Conservation (phyloP, 2,329 filamentous ascomycete species). For the Fusarium veterinarium region DNA sequence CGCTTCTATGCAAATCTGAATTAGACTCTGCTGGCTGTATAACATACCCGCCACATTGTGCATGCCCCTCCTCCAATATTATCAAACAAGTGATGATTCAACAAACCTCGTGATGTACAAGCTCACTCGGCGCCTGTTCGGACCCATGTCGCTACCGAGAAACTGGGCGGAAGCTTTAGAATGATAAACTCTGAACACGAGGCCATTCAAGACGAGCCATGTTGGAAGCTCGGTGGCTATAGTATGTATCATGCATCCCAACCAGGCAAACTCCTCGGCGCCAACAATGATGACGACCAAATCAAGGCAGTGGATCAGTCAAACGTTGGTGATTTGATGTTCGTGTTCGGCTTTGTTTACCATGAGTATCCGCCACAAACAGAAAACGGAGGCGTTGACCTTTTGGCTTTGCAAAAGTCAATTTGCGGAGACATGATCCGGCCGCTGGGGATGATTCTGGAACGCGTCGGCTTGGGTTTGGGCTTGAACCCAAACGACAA, state of each 20-base stretch:
- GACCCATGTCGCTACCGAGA: neutral
- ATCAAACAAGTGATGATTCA: neutral
- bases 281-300: neutral
- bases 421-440: neutral
- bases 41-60: neutral
- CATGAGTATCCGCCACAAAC: neutral
- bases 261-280: neutral
- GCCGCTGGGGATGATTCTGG: neutral
- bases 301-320: neutral
- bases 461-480: neutral
- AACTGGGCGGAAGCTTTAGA: neutral
- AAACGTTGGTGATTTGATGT: neutral
- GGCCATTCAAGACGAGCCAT: neutral
- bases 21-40: neutral
- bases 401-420: neutral
- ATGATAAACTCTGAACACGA: fast-evolving
- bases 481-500: neutral
- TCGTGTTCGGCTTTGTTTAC: neutral
- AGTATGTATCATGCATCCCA: neutral
- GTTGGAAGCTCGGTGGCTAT: neutral
- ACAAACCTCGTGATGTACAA: neutral
- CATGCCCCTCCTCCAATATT: neutral
- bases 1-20: neutral
- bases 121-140: neutral
- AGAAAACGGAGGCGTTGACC: neutral